Evolutionary conservation across 768 basidiomycete species (phyloP), one percentile per base, ranked within the genome.

Genomic region (Leccinum truebloodii): DNA sequence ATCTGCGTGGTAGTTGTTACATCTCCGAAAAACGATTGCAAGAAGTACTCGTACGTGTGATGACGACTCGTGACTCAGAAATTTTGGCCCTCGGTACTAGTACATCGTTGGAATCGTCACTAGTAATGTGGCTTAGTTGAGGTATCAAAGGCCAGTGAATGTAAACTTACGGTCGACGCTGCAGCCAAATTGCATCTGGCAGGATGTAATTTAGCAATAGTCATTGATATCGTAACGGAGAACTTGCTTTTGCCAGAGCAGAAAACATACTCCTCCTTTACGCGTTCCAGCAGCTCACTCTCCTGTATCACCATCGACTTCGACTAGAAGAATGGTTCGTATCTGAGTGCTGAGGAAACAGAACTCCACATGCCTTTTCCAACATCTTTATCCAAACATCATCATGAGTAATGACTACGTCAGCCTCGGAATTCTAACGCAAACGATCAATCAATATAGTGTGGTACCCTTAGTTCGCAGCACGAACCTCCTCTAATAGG

Each of bases 311-410:
- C 18, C 16, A 22, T 57, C 18, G n/a, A 52, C 4, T 30, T 14
- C 22, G 6, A 6, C 63, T 59, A 12, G 20, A 30, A 2, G 1
- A 2, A 28, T n/a, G 16, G 49, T 63, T 28, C 49, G 12, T 4
- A 1, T 34, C 0, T 2, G 13, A 48, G 18, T 4, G 10, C 4
- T 10, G 20, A 35, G 28, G 26, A 30, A 9, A 7, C 10, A 16
- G 10, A 26, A 26, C 2, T 6, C n/a, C 34, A 2, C 22, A n/a
- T 32, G 32, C 62, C 53, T n/a, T 34, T n/a, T 58, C 8, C 8
- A 63, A 14, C 58, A 65, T 60, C 22, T 48, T 8, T 7, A 63
- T 20, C 64, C 64, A 65, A 8, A 59, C 35, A 18, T 56, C 39
- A 6, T 65, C 64, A n/a, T 65, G 24, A 24, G 24, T n/a, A n/a